Evolutionary conservation across 75 land plant genomes (phyloP).

Genomic region (Sequoiadendron giganteum): DNA sequence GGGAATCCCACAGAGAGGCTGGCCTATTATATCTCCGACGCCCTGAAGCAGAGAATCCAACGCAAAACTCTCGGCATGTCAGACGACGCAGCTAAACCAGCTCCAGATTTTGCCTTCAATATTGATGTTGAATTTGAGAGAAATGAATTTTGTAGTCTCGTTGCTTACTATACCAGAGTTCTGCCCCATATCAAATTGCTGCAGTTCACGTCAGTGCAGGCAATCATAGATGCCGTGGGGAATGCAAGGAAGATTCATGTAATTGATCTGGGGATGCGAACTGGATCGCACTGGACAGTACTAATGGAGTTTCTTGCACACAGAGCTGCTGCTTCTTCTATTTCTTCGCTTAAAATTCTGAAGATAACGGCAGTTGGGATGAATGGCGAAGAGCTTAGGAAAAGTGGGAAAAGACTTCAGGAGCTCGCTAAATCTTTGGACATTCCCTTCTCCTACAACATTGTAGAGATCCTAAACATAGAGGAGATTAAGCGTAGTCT

Average conservation of each 20-base stretch:
- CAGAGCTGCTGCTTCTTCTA: not conserved
- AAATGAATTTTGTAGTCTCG: not conserved
- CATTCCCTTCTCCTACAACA: no score
- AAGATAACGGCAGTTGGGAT: no score
- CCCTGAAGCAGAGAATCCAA: slow-evolving; percentile 1
- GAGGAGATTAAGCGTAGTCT: no score
- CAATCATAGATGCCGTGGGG: slow-evolving; percentile 18
- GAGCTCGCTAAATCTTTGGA: no score
- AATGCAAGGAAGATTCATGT: slow-evolving; percentile 17
- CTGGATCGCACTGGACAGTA: slow-evolving; percentile 22
- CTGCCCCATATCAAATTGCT: slow-evolving; percentile 12
- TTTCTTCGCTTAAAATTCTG: no score
- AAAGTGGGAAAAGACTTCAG: no score
- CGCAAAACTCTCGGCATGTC: not conserved
- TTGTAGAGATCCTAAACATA: no score
- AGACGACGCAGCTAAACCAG: not conserved
- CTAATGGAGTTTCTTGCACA: slow-evolving; percentile 21
- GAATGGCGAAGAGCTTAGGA: no score
- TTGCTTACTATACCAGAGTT: not conserved
- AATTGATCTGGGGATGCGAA: slow-evolving; percentile 20
- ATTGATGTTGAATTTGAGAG: not conserved
- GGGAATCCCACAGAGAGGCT: slow-evolving; percentile 10
- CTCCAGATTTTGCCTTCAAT: not conserved
- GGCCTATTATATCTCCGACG: slow-evolving; percentile 5
- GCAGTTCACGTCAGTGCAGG: slow-evolving; percentile 18